Evolutionary conservation across 1,284 basidiomycete genomes (phyloP).

Genomic region (Ceratobasidium sp.): DNA sequence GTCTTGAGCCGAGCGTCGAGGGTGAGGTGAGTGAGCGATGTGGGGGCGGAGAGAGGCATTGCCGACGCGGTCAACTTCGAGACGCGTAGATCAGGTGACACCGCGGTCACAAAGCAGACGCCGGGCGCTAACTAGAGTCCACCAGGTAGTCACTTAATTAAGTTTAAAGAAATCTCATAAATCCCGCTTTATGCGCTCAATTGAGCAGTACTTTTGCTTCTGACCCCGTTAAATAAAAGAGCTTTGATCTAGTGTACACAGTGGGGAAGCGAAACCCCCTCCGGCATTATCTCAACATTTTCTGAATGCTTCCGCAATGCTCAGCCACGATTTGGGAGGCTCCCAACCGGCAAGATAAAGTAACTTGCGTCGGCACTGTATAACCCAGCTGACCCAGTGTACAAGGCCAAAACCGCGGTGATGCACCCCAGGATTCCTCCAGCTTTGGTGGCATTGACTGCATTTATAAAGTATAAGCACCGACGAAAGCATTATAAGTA

Average conservation of each 20-base stretch:
- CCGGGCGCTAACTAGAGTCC: not conserved
- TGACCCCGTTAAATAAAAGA: no score
- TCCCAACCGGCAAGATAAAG: conserved; percentile 39
- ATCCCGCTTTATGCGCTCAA: no score
- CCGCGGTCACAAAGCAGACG: no score
- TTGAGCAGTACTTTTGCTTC: no score
- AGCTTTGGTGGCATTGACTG: conserved; percentile 59
- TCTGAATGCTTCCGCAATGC: no score
- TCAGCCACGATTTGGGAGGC: conserved; percentile 26
- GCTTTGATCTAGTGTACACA: no score
- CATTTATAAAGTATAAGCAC: not conserved
- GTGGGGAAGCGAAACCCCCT: no score
- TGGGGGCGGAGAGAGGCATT: conserved; percentile 28
- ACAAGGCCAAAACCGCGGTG: conserved; percentile 75
- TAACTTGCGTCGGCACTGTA: conserved; percentile 59
- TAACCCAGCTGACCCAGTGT: conserved; percentile 70
- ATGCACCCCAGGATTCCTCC: conserved; percentile 80
- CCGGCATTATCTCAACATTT: no score
- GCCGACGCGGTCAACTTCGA: conserved; percentile 35
- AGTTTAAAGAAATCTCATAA: no score
- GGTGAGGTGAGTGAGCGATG: not conserved
- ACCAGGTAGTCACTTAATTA: no score
- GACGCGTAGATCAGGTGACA: conserved; percentile 29
- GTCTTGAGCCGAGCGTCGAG: conserved; percentile 33
- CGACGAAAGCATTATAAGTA: not conserved